Conservation (phyloP, 2,329 filamentous ascomycete genomes). For the Fusarium brachygibbosum region DNA sequence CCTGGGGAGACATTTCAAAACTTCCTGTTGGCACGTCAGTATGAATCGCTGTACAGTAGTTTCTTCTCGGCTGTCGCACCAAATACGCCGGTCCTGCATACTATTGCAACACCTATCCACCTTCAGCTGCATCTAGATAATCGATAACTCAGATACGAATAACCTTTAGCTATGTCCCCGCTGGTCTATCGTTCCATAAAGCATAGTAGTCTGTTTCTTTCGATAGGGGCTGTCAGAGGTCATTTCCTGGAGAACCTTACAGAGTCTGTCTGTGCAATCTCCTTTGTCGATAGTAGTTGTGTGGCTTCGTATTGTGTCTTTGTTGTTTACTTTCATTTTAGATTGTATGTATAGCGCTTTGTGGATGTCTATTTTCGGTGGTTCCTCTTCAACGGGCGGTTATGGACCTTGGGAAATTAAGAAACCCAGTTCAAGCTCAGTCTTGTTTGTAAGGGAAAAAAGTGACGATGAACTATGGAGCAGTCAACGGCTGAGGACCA, state of each 20-base stretch:
- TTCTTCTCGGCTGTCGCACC: constrained; percentile 29
- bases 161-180: background rate
- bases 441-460: background rate
- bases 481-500: constrained; percentile 4
- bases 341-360: constrained; percentile 2
- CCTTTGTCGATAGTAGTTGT: background rate
- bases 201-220: background rate
- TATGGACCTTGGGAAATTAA: constrained; percentile 20
- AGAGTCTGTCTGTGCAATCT: constrained; percentile 9
- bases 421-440: background rate
- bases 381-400: background rate
- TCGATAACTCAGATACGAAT: constrained; percentile 22
- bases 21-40: background rate
- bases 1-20: constrained; percentile 1
- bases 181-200: background rate
- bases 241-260: constrained; percentile 16
- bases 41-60: constrained; percentile 15
- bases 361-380: constrained; percentile 39
- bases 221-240: constrained; percentile 7
- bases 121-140: constrained; percentile 15
- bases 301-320: background rate
- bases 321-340: background rate
- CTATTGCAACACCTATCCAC: constrained; percentile 1
- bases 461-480: background rate
- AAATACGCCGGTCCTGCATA: constrained; percentile 7